Base-by-base conservation (phyloP, 495 filamentous ascomycete species). In the Penicillium bialowiezense region DNA sequence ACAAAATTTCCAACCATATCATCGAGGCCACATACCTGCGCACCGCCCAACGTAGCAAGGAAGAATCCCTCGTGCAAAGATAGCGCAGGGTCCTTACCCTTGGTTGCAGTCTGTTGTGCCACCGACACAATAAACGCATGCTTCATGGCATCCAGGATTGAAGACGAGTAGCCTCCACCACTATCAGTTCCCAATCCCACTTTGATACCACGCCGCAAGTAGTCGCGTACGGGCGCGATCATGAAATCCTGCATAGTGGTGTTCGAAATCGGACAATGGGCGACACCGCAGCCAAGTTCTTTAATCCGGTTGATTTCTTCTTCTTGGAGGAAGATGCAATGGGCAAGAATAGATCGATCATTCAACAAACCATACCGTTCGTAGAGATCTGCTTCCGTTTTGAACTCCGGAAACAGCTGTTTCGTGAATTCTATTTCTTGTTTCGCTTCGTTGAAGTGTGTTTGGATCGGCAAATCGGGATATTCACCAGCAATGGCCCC, bases 151-250 rank as follows among this genome's bases (percentile, higher is more conserved):
- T 84, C 79, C 12, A 84, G 55, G 61, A 84, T 84, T 32, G 74
- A 77, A n/a, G 65, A 67, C 5, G 77, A 79, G 58, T 75, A 81
- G 17, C 83, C 85, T n/a, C 84, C 85, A 3, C 81, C 81, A 44
- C 78, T 81, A 50, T 88, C 84, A 0, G 85, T 86, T 0, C 84
- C 85, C 14, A 88, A 59, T 0, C 82, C 83, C 10, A 88, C 80
- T 53, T 86, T 85, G 44, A 87, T 77, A 0, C 74, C 82, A 3
- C 70, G 67, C 8, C 69, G 60, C 9, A 86, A 58, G 45, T 83
- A 81, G 32, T 77, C 75, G 17, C 81, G 70, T 1, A 85, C 63
- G 0, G 80, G 81, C 3, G 83, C 81, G 3, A 81, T 77, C 70
- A 84, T 82, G 44, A 82, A 83, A 10, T 72, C 77, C 12, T 79